Conservation (phyloP, 2,329 filamentous ascomycete species). For the Pyrenochaeta sp. region DNA sequence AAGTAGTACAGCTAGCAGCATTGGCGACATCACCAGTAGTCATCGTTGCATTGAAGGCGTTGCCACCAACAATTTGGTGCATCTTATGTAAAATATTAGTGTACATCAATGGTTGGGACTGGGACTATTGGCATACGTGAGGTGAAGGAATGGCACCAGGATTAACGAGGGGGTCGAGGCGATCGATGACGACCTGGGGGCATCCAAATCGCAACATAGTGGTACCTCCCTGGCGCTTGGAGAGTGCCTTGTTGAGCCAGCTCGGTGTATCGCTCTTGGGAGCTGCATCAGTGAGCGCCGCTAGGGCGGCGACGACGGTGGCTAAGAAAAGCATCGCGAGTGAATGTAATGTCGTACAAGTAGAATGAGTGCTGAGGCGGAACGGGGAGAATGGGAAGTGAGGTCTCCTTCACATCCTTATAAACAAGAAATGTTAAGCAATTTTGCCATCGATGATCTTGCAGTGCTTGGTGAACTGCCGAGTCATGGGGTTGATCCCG, state of each 20-base stretch:
- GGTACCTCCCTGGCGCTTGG: slow-evolving; percentile 3
- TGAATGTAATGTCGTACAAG: neutral
- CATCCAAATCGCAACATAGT: slow-evolving; percentile 27
- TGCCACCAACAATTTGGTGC: slow-evolving; percentile 53
- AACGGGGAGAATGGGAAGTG: too few relatives aligned
- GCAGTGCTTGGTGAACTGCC: too few relatives aligned
- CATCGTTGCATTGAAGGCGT: slow-evolving; percentile 59
- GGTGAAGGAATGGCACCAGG: slow-evolving; percentile 34
- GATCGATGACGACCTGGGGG: slow-evolving; percentile 34
- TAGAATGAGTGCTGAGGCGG: neutral
- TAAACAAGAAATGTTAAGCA: too few relatives aligned
- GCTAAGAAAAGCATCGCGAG: slow-evolving; percentile 2
- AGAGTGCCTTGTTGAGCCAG: slow-evolving; percentile 1
- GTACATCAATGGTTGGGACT: too few relatives aligned
- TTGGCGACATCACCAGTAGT: slow-evolving; percentile 33
- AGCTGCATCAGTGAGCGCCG: neutral
- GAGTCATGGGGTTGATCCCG: too few relatives aligned
- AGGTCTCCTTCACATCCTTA: too few relatives aligned
- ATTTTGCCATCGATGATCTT: too few relatives aligned
- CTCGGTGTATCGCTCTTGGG: neutral
- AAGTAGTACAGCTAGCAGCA: slow-evolving; percentile 36
- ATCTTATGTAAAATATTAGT: slow-evolving; percentile 7
- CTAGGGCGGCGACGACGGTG: neutral
- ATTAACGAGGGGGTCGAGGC: slow-evolving; percentile 40
- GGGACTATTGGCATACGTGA: slow-evolving; percentile 7